These are phyloP conservation scores for Debaryomyces psychrophilus DNA, from an alignment of 1,139 yeast species.

Conservation along the genomic window DNA sequence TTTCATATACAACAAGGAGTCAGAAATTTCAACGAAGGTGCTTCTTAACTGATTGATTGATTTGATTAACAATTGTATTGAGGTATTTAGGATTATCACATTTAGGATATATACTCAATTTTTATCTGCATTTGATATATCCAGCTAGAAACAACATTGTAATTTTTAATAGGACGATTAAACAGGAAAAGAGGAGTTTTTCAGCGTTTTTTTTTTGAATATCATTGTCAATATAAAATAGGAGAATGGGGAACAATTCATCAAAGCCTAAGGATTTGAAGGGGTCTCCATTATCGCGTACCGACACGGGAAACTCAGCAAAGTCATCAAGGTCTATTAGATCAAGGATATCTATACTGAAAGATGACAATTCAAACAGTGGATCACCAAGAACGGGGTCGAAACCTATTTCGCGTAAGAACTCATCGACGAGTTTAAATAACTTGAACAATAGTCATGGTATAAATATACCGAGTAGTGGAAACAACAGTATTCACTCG, in stretches of 20 bases:
- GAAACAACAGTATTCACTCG: conserved; percentile 10
- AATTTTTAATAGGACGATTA: neutral
- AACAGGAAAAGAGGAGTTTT: neutral
- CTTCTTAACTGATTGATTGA: conserved; percentile 9
- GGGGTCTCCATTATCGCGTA: conserved; percentile 51
- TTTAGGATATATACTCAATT: conserved; percentile 3
- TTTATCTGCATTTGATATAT: neutral
- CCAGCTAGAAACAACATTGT: neutral
- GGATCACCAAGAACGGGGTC: conserved; percentile 25
- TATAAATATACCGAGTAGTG: conserved; percentile 19
- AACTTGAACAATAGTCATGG: conserved; percentile 14
- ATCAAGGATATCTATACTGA: conserved; percentile 42
- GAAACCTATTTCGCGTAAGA: conserved; percentile 47
- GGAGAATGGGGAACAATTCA: conserved; percentile 48
- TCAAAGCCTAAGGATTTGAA: conserved; percentile 36
- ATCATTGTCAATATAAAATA: neutral
- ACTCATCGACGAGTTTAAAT: conserved; percentile 27
- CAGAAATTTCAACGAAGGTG: neutral
- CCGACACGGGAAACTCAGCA: conserved; percentile 57
- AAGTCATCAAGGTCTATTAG: conserved; percentile 54
- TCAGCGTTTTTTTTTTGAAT: neutral
- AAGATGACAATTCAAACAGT: conserved; percentile 33
- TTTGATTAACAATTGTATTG: conserved; percentile 1
- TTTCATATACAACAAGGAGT: conserved; percentile 1
- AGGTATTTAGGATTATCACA: neutral